phyloP scores from a whole-genome alignment of 2,329 filamentous ascomycete genomes.

The Teratosphaeria zuluensis region DNA sequence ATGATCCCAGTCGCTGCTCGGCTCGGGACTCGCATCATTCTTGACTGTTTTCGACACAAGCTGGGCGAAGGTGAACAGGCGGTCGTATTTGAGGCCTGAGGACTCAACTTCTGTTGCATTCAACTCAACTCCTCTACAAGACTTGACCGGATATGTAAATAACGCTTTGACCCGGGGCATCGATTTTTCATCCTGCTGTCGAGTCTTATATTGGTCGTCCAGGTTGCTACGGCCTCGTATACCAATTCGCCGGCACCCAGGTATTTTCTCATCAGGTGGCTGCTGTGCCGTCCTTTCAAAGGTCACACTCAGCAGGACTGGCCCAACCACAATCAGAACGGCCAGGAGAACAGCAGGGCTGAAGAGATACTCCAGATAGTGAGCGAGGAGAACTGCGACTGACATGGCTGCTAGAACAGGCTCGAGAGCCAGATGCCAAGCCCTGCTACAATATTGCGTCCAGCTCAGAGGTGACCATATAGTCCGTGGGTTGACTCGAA shows the following conservation, averaged over 20 bases:
- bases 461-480: neutral
- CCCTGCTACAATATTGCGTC: neutral
- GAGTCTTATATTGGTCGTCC: conserved; percentile 11
- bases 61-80: conserved; percentile 75
- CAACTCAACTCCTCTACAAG: conserved; percentile 68
- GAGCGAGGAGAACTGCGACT: conserved; percentile 7
- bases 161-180: conserved; percentile 54
- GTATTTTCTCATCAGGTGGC: conserved; percentile 8
- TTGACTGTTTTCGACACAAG: conserved; percentile 27
- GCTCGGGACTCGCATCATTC: conserved; percentile 19
- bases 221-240: conserved; percentile 15
- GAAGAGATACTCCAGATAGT: conserved; percentile 15
- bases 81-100: conserved; percentile 66
- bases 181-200: conserved; percentile 12
- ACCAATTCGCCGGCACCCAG: conserved; percentile 18
- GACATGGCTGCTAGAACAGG: conserved; percentile 4
- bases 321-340: conserved; percentile 10
- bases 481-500: neutral
- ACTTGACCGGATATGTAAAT: conserved; percentile 75
- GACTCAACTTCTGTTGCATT: conserved; percentile 52
- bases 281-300: conserved; percentile 3
- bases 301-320: conserved; percentile 5
- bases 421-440: neutral
- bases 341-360: conserved; percentile 9
- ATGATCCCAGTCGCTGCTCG: conserved; percentile 30